These are phyloP conservation scores for Barnettozyma californica DNA, from an alignment of 805 yeast species.

Conservation along the genomic window DNA sequence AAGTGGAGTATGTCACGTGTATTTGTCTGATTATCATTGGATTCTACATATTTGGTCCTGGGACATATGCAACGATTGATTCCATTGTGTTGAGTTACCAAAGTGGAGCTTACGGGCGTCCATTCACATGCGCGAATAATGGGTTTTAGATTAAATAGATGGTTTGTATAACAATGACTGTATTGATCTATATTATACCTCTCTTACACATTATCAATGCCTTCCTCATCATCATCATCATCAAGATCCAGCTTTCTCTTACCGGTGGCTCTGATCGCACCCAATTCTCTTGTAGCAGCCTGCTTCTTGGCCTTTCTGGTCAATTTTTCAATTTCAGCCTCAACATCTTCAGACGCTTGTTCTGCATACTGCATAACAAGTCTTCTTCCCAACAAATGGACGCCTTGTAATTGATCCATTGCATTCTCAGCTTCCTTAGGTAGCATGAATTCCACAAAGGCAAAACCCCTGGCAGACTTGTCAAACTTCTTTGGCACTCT, in stretches of 20 bases:
- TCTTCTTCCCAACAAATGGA: constrained; percentile 92
- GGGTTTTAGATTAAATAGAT: constrained; percentile 23
- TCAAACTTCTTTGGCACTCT: constrained; percentile 96
- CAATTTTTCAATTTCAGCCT: constrained; percentile 87
- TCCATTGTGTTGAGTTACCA: constrained; percentile 49
- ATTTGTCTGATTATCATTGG: constrained; percentile 41
- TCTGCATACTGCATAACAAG: constrained; percentile 91
- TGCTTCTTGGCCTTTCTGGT: constrained; percentile 80
- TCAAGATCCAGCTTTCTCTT: constrained; percentile 66
- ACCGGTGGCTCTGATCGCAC: constrained; percentile 64
- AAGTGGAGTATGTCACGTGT: constrained; percentile 34
- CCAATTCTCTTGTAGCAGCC: constrained; percentile 68
- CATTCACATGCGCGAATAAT: constrained; percentile 46
- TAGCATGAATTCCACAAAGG: constrained; percentile 87
- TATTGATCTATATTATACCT: not conserved
- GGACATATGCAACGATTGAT: constrained; percentile 49
- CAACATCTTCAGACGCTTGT: constrained; percentile 75
- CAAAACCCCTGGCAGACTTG: constrained; percentile 94
- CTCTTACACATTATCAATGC: constrained; percentile 8
- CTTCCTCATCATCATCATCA: constrained; percentile 34
- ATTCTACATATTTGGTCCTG: constrained; percentile 53
- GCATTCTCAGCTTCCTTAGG: constrained; percentile 92
- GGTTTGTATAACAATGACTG: not conserved
- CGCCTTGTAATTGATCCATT: constrained; percentile 89
- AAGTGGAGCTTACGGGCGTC: constrained; percentile 43